Conservation (phyloP, 352 stramenopile genomes). For the Pythium phragmitis region DNA sequence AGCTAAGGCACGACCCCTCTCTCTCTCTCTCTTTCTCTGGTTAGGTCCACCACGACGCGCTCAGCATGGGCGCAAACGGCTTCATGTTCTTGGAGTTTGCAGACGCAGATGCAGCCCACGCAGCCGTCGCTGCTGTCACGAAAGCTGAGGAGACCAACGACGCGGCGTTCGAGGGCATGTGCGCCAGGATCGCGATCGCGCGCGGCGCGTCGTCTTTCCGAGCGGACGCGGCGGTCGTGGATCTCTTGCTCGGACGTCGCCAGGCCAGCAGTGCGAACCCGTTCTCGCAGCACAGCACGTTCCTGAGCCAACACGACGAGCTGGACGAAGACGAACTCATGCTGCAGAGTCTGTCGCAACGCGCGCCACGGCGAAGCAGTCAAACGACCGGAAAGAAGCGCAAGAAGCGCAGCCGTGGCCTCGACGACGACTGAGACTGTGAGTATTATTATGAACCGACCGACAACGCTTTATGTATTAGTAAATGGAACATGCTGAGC, state of each 20-base stretch:
- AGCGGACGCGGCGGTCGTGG: slow-evolving; percentile 37
- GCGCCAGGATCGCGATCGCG: slow-evolving; percentile 39
- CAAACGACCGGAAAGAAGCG: slow-evolving; percentile 23
- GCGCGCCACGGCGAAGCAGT: slow-evolving; percentile 34
- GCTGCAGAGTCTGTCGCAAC: slow-evolving; percentile 76
- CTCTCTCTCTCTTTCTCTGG: neutral
- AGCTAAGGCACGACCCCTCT: neutral
- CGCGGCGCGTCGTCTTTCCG: slow-evolving; percentile 32
- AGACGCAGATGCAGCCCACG: slow-evolving; percentile 36
- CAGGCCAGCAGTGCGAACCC: slow-evolving; percentile 26
- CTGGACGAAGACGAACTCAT: slow-evolving; percentile 65
- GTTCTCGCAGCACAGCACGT: slow-evolving; percentile 52
- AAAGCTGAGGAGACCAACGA: slow-evolving; percentile 34
- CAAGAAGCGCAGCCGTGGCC: slow-evolving; percentile 24
- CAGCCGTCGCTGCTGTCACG: slow-evolving; percentile 29
- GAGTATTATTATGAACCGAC: too few species aligned
- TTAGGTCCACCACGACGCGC: slow-evolving; percentile 69
- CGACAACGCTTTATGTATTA: too few species aligned
- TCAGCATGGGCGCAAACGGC: slow-evolving; percentile 53
- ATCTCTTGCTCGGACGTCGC: slow-evolving; percentile 55
- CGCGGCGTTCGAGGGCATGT: slow-evolving; percentile 36
- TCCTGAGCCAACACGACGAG: slow-evolving; percentile 19
- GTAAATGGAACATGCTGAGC: neutral
- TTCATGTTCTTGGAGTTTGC: slow-evolving; percentile 70
- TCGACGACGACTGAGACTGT: neutral